phyloP scores from a whole-genome alignment of 2,329 filamentous ascomycete genomes.

The Trichophyton benhamiae region DNA sequence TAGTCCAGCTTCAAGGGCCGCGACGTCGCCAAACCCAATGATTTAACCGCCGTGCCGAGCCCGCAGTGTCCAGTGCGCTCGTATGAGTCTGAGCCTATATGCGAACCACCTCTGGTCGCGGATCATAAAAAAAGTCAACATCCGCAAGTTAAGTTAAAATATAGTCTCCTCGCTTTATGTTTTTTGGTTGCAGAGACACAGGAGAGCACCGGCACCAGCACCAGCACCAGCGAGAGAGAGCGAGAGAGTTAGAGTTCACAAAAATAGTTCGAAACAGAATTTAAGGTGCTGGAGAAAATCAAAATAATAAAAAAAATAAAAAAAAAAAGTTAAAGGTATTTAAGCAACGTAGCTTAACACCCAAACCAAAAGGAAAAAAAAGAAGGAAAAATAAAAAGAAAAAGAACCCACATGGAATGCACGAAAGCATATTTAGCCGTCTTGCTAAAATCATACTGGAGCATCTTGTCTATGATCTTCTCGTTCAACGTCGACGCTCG shows the following conservation, averaged over 20 bases:
- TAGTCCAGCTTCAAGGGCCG: slow-evolving; percentile 57
- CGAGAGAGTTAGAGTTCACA: neutral
- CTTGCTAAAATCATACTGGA: slow-evolving; percentile 67
- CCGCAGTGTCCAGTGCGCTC: slow-evolving; percentile 59
- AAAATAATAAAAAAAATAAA: neutral
- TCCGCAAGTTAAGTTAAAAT: neutral
- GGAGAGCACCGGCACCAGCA: too few relatives aligned
- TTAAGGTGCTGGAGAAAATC: too few relatives aligned
- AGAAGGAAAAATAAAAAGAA: neutral
- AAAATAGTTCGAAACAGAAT: neutral
- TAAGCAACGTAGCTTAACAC: too few relatives aligned
- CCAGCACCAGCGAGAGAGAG: neutral
- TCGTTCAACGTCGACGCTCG: slow-evolving; percentile 52
- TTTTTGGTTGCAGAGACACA: too few relatives aligned
- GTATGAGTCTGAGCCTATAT: slow-evolving; percentile 36
- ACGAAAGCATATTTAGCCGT: slow-evolving; percentile 67
- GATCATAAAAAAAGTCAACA: neutral
- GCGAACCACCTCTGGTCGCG: slow-evolving; percentile 42
- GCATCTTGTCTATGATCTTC: slow-evolving; percentile 54
- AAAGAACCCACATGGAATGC: slow-evolving; percentile 59
- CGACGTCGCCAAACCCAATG: slow-evolving; percentile 48
- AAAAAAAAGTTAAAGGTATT: neutral
- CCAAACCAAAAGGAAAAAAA: too few relatives aligned
- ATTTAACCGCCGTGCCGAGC: slow-evolving; percentile 53
- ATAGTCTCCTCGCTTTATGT: too few relatives aligned